These are phyloP conservation scores for Clavaria fumosa DNA, from an alignment of 768 basidiomycete genomes.

Conservation along the genomic window DNA sequence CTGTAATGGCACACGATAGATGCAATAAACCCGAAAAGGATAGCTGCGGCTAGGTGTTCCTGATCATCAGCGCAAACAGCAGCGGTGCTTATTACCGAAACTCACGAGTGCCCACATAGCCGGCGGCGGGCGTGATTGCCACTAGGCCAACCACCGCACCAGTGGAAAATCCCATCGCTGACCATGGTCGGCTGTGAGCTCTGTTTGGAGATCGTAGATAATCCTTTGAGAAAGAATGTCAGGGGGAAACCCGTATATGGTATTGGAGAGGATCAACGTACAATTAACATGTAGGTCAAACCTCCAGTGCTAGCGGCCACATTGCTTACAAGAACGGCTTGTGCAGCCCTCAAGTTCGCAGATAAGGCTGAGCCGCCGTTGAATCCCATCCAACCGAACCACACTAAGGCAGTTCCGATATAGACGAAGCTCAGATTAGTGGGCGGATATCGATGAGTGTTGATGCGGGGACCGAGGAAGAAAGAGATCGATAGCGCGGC, in stretches of 20 bases:
- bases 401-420: conserved; percentile 85
- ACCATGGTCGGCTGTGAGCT: too few species aligned
- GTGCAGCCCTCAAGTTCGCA: conserved; percentile 74
- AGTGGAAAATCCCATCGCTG: conserved; percentile 87
- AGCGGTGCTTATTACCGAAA: conserved; percentile 62
- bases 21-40: background rate
- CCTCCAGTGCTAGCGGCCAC: conserved; percentile 78
- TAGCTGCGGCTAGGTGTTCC: conserved; percentile 47
- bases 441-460: conserved; percentile 83
- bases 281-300: conserved; percentile 87
- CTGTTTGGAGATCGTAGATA: too few species aligned
- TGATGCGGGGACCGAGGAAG: conserved; percentile 80
- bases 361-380: conserved; percentile 86
- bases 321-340: conserved; percentile 90
- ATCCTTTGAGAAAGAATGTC: too few species aligned
- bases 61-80: conserved; percentile 66
- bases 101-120: conserved; percentile 70
- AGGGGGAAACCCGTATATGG: too few species aligned
- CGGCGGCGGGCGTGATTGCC: conserved; percentile 78
- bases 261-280: too few species aligned
- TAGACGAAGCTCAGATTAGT: conserved; percentile 89
- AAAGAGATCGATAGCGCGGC: conserved; percentile 84
- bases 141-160: conserved; percentile 84
- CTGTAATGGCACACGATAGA: conserved; percentile 7
- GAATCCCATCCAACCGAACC: conserved; percentile 95